Percentiles rank a stretch among this genome's conserved stretches.
phyloP scores from a whole-genome alignment of 139 green algal genomes.

The Closterium sp. region DNA sequence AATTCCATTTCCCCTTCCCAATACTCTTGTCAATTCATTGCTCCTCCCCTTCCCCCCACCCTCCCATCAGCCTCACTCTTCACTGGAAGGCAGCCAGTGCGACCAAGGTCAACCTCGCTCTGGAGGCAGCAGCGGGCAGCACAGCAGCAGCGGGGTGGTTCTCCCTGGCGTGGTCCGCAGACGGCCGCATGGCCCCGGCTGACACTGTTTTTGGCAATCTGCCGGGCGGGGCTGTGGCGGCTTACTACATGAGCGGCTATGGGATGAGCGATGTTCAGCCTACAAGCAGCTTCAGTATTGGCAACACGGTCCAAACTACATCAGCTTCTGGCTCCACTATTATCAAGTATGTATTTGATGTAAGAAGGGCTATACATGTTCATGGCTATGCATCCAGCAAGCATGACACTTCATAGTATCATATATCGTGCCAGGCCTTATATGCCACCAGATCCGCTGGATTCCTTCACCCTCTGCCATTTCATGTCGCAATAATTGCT shows the following conservation, averaged over 20 bases:
- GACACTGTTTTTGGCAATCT: not conserved
- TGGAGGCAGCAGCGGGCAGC: not conserved
- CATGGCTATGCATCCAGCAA: no score
- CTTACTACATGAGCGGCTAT: not conserved
- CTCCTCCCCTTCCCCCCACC: not conserved
- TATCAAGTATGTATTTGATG: not conserved
- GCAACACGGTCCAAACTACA: not conserved
- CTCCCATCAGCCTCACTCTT: not conserved
- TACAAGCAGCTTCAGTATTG: not conserved
- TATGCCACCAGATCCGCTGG: no score
- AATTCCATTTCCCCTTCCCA: not conserved
- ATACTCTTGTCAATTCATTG: not conserved
- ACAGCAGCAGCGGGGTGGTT: not conserved
- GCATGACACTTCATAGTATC: no score
- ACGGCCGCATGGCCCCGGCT: not conserved
- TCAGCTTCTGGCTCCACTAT: not conserved
- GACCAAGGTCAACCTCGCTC: not conserved
- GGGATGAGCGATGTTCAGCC: not conserved
- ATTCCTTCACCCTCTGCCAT: no score
- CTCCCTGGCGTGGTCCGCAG: not conserved
- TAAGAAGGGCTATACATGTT: no score
- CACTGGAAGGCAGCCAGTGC: not conserved
- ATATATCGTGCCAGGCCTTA: no score
- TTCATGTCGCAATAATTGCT: no score
- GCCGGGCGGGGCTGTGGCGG: not conserved